phyloP scores from a whole-genome alignment of 2,329 filamentous ascomycete species.

The Huntiella abstrusa region DNA sequence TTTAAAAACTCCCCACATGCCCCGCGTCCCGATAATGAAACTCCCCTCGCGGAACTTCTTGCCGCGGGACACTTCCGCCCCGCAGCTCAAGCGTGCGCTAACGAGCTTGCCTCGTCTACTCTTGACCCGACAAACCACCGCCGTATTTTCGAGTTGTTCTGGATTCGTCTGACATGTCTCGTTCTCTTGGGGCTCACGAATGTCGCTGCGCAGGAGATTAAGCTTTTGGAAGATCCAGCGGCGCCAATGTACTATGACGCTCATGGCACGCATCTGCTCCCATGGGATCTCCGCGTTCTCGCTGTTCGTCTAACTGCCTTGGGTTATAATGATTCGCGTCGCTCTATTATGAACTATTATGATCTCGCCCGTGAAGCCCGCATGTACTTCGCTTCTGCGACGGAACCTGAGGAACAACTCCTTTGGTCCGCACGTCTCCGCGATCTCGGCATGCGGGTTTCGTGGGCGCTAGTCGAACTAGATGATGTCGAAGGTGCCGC shows the following conservation, averaged over 20 bases:
- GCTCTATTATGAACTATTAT: slow-evolving; percentile 79
- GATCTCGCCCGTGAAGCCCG: slow-evolving; percentile 69
- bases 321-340: slow-evolving; percentile 65
- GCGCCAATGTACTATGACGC: slow-evolving; percentile 36
- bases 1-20: slow-evolving; percentile 52
- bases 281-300: slow-evolving; percentile 72
- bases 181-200: slow-evolving; percentile 56
- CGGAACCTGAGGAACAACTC: slow-evolving; percentile 33
- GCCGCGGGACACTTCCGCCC: slow-evolving; percentile 59
- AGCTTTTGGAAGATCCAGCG: slow-evolving; percentile 41
- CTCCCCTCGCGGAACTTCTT: slow-evolving; percentile 50
- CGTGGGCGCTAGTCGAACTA: slow-evolving; percentile 60
- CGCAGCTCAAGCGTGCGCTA: slow-evolving; percentile 50
- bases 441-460: slow-evolving; percentile 54
- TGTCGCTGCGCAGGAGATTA: slow-evolving; percentile 49
- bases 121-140: slow-evolving; percentile 36
- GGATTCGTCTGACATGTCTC: slow-evolving; percentile 65
- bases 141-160: slow-evolving; percentile 58
- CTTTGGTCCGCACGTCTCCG: slow-evolving; percentile 54
- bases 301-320: slow-evolving; percentile 70
- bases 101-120: slow-evolving; percentile 36
- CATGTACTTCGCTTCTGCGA: slow-evolving; percentile 29
- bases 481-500: slow-evolving; percentile 68
- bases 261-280: slow-evolving; percentile 47
- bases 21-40: slow-evolving; percentile 32